phyloP scores from a whole-genome alignment of 306 rosid genomes.

The Citrullus colocynthis region DNA sequence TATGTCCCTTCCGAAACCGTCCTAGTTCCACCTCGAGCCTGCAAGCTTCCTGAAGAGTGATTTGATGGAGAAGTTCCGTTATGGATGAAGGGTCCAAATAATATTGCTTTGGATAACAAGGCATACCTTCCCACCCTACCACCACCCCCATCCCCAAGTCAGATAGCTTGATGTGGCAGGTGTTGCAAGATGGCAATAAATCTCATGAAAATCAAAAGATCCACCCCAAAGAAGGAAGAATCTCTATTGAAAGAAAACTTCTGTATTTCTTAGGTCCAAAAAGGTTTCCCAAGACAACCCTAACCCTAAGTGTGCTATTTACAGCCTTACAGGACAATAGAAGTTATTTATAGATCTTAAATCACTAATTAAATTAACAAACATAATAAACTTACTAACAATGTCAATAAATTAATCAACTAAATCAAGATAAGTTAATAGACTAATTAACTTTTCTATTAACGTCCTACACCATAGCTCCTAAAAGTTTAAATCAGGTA shows the following conservation, averaged over 20 bases:
- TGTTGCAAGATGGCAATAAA: no score
- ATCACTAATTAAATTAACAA: background rate
- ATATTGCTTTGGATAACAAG: no score
- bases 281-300: background rate
- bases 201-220: no score
- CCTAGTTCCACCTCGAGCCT: background rate
- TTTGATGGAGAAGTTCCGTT: background rate
- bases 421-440: no score
- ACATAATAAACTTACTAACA: background rate
- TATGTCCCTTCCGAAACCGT: background rate
- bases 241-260: no score
- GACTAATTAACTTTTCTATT: background rate
- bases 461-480: background rate
- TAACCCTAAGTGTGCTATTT: background rate
- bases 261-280: background rate
- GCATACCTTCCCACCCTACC: no score
- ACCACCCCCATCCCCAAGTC: no score
- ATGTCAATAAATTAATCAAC: no score
- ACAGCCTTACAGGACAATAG: background rate
- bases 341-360: background rate
- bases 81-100: background rate
- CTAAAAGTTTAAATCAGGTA: background rate
- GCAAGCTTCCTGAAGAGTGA: background rate
- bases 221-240: no score
- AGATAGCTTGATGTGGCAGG: no score